Conservation (phyloP, 177 flowering plant genomes). For the Telopea speciosissima region DNA sequence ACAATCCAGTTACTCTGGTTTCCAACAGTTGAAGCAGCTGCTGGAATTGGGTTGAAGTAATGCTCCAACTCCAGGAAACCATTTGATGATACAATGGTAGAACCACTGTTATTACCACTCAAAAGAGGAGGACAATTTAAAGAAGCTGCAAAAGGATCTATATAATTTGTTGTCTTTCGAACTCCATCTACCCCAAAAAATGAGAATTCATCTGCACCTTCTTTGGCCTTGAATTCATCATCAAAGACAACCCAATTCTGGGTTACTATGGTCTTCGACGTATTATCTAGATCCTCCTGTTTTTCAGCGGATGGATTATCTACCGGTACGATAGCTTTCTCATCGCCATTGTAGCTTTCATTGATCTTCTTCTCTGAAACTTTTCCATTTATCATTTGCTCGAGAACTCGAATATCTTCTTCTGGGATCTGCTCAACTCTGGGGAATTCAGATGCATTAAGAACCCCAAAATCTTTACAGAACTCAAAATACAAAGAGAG, state of each 20-base stretch:
- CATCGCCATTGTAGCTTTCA: background rate
- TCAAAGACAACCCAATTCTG: constrained; percentile 68
- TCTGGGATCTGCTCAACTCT: constrained; percentile 45
- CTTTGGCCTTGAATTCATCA: constrained; percentile 31
- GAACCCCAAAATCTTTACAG: constrained; percentile 47
- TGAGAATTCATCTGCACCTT: background rate
- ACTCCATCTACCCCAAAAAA: background rate
- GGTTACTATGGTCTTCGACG: constrained; percentile 40
- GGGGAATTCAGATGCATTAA: constrained; percentile 48
- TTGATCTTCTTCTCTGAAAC: constrained; percentile 4
- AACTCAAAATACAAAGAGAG: constrained; percentile 50
- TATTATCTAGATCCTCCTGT: constrained; percentile 8
- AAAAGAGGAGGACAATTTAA: constrained; percentile 13
- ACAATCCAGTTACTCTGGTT: background rate
- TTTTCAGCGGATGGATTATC: constrained; percentile 3
- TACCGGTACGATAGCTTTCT: constrained; percentile 13
- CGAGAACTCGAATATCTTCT: constrained; percentile 58
- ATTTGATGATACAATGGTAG: constrained; percentile 35
- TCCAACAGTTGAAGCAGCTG: constrained; percentile 1
- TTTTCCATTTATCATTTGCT: constrained; percentile 39
- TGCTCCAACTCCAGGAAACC: constrained; percentile 16
- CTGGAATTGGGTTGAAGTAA: background rate
- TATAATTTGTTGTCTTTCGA: background rate
- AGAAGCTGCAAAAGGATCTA: constrained; percentile 18
- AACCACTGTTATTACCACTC: constrained; percentile 8